Conservation (phyloP, 805 yeast genomes). For the Pichia pseudocactophila region DNA sequence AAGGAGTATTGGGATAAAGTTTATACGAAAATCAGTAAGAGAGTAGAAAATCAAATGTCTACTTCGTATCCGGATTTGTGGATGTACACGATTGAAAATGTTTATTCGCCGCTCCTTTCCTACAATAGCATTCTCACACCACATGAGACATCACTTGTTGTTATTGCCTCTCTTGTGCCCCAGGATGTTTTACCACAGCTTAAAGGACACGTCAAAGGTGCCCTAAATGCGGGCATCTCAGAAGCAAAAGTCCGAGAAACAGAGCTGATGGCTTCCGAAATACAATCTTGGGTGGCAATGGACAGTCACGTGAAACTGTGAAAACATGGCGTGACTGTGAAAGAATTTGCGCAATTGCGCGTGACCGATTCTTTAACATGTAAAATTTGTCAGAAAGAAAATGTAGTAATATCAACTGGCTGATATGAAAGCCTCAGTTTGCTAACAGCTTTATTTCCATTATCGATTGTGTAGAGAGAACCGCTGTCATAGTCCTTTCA, state of each 20-base stretch:
- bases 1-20: constrained; percentile 60
- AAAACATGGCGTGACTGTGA: neutral
- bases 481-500: no score
- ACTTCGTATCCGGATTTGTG: constrained; percentile 82
- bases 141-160: constrained; percentile 65
- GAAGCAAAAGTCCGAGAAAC: constrained; percentile 51
- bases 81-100: constrained; percentile 60
- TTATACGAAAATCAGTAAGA: constrained; percentile 62
- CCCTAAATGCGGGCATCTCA: constrained; percentile 68
- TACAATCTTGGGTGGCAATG: constrained; percentile 46
- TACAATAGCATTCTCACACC: constrained; percentile 52
- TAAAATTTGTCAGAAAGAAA: no score
- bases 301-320: neutral
- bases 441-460: no score
- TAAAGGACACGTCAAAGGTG: constrained; percentile 86
- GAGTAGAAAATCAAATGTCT: constrained; percentile 60
- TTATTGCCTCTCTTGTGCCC: constrained; percentile 75
- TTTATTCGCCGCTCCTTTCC: constrained; percentile 71
- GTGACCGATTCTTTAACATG: neutral
- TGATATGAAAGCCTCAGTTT: no score
- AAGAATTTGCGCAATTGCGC: neutral
- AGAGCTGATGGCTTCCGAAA: constrained; percentile 51
- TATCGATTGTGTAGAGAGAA: no score
- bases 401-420: no score
- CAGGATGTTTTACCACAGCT: constrained; percentile 91